These are phyloP conservation scores for Stephania japonica DNA, from an alignment of 164 flowering plant genomes.

Conservation along the genomic window DNA sequence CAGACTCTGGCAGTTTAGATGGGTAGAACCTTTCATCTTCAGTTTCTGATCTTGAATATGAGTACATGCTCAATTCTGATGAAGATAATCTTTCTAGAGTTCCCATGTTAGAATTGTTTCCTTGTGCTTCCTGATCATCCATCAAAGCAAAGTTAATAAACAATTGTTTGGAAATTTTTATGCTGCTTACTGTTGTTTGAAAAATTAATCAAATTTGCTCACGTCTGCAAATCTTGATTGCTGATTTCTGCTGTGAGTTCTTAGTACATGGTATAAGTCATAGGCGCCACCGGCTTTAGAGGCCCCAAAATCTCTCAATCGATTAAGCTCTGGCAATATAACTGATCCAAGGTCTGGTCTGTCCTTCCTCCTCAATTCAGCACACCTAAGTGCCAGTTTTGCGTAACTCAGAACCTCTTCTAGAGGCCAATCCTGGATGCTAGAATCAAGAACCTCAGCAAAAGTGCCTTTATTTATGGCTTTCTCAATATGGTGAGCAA, in stretches of 20 bases:
- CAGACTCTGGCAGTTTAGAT: background rate
- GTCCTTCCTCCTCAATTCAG: conserved; percentile 58
- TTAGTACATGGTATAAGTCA: background rate
- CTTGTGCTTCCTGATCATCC: background rate
- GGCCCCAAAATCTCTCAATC: conserved; percentile 39
- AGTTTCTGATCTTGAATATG: background rate
- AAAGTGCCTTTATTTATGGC: conserved; percentile 51
- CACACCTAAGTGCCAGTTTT: conserved; percentile 45
- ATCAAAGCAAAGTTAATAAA: background rate
- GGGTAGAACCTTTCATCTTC: background rate
- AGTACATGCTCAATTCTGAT: background rate
- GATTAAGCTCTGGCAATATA: conserved; percentile 57
- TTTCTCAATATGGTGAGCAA: conserved; percentile 47
- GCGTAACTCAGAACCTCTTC: conserved; percentile 45
- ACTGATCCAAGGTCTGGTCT: conserved; percentile 57
- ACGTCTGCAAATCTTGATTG: background rate
- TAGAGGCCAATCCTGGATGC: conserved; percentile 63
- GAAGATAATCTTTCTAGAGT: background rate
- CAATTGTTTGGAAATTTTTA: background rate
- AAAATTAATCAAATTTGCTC: background rate
- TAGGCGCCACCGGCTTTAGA: background rate
- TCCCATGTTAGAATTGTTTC: background rate
- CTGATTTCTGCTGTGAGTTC: conserved; percentile 9
- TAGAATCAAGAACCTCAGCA: conserved; percentile 44
- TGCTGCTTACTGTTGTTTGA: background rate